Percentiles rank a stretch among this genome's conserved stretches.
phyloP scores from a whole-genome alignment of 495 filamentous ascomycete species.

The Tuber magnatum region DNA sequence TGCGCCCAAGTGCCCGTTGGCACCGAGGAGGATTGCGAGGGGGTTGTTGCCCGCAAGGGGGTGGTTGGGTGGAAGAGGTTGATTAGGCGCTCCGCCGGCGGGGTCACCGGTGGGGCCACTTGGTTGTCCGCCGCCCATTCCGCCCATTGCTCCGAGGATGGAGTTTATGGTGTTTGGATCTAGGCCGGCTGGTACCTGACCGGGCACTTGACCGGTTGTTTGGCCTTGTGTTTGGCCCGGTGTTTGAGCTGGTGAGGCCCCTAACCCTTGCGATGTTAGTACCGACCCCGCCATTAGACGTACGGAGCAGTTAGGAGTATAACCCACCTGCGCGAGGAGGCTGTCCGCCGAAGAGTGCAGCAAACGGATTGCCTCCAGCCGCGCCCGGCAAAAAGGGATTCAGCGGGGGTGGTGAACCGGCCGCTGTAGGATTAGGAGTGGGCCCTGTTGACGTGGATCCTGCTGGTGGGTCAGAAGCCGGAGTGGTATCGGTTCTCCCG shows the following conservation, averaged over 20 bases:
- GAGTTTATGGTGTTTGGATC: conserved; percentile 46
- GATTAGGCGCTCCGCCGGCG: neutral
- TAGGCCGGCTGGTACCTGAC: conserved; percentile 19
- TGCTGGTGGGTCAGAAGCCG: conserved; percentile 26
- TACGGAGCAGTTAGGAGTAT: conserved; percentile 25
- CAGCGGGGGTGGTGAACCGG: conserved; percentile 41
- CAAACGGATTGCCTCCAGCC: conserved; percentile 63
- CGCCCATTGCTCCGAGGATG: conserved; percentile 41
- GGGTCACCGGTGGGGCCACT: neutral
- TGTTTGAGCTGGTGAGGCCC: conserved; percentile 26
- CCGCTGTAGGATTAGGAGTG: conserved; percentile 40
- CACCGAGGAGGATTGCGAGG: conserved; percentile 7
- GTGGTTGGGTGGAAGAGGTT: neutral
- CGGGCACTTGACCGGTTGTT: conserved; percentile 8
- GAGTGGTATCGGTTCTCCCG: conserved; percentile 70
- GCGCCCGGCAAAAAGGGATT: conserved; percentile 46
- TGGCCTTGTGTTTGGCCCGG: conserved; percentile 3
- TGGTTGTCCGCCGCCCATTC: conserved; percentile 7
- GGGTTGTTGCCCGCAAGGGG: neutral
- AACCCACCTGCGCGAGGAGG: conserved; percentile 35
- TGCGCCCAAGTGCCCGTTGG: neutral
- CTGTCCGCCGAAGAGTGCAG: conserved; percentile 54
- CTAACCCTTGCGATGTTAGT: conserved; percentile 13
- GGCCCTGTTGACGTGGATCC: conserved; percentile 32
- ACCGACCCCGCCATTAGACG: conserved; percentile 35